A percentile compares a stretch with the other conserved stretches of the same genome.
Evolutionary conservation across 2,329 filamentous ascomycete species (phyloP).

Genomic region (Penicillium palitans): DNA sequence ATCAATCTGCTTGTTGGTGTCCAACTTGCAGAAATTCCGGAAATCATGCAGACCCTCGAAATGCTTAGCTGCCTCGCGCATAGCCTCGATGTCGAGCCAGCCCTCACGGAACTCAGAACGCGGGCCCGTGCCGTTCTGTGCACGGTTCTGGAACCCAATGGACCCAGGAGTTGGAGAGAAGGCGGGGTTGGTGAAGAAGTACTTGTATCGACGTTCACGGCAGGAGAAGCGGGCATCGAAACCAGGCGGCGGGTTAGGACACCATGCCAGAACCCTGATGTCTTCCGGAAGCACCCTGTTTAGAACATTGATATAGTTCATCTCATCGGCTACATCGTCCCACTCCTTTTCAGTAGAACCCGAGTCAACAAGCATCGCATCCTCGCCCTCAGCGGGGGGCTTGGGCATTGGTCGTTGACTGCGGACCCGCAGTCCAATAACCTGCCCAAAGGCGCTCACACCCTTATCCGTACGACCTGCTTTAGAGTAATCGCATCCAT

Average conservation of each 20-base stretch:
- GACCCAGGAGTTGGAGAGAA: constrained; percentile 67
- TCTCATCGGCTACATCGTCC: constrained; percentile 74
- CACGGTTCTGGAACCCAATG: constrained; percentile 48
- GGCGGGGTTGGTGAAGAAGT: constrained; percentile 96
- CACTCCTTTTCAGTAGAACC: constrained; percentile 47
- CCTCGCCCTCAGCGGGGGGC: constrained; percentile 18
- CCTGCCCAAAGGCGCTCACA: constrained; percentile 95
- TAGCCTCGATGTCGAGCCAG: constrained; percentile 83
- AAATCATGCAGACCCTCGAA: constrained; percentile 90
- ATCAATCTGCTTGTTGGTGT: constrained; percentile 82
- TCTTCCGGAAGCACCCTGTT: constrained; percentile 87
- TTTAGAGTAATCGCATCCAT: constrained; percentile 87
- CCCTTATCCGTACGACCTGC: constrained; percentile 91
- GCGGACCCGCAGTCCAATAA: constrained; percentile 78
- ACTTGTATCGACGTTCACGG: constrained; percentile 85
- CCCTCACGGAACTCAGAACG: constrained; percentile 57
- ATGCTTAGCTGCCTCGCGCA: constrained; percentile 76
- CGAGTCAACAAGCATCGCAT: constrained; percentile 33
- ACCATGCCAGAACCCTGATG: constrained; percentile 92
- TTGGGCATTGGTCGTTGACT: constrained; percentile 66
- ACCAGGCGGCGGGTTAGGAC: constrained; percentile 71
- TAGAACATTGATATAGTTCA: constrained; percentile 78
- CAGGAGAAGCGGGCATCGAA: constrained; percentile 95
- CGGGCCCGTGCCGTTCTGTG: constrained; percentile 22
- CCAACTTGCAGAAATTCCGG: constrained; percentile 94